These are phyloP conservation scores for Cinnamomum micranthum DNA, from an alignment of 164 flowering plant genomes.

Conservation along the genomic window DNA sequence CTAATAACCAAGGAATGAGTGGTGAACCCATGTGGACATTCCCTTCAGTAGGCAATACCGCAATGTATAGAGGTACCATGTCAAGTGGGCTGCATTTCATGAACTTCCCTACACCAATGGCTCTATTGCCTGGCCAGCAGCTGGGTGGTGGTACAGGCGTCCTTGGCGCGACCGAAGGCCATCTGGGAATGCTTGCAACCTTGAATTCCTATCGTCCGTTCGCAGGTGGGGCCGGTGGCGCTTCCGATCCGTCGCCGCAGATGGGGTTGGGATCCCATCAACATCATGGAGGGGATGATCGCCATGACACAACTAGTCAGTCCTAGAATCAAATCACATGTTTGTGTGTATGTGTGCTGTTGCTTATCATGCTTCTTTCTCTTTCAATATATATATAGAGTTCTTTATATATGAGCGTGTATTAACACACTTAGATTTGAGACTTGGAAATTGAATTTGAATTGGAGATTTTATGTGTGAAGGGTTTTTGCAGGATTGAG, in stretches of 20 bases:
- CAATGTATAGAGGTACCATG: conserved; percentile 44
- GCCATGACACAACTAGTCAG: conserved; percentile 46
- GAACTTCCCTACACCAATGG: conserved; percentile 56
- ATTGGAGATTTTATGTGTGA: no score
- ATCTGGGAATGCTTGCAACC: conserved; percentile 63
- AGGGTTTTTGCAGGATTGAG: no score
- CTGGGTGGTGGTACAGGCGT: conserved; percentile 23
- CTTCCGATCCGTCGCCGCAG: conserved; percentile 12
- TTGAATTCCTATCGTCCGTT: conserved; percentile 45
- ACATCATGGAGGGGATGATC: conserved; percentile 52
- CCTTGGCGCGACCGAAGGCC: conserved; percentile 40
- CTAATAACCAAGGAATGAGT: conserved; percentile 39
- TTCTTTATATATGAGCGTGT: no score
- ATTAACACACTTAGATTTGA: no score
- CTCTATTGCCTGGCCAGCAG: conserved; percentile 59
- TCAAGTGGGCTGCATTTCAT: conserved; percentile 65
- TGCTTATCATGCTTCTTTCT: no score
- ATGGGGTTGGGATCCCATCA: conserved; percentile 58
- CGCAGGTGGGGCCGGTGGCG: conserved; percentile 14
- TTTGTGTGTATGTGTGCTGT: not conserved
- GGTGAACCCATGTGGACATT: conserved; percentile 55
- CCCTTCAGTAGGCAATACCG: conserved; percentile 25
- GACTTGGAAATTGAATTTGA: no score
- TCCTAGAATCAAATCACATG: not conserved
- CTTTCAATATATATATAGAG: no score